These are phyloP conservation scores for Coix lacrymajobi DNA, from an alignment of 176 grass and related monocot genomes.

Conservation along the genomic window DNA sequence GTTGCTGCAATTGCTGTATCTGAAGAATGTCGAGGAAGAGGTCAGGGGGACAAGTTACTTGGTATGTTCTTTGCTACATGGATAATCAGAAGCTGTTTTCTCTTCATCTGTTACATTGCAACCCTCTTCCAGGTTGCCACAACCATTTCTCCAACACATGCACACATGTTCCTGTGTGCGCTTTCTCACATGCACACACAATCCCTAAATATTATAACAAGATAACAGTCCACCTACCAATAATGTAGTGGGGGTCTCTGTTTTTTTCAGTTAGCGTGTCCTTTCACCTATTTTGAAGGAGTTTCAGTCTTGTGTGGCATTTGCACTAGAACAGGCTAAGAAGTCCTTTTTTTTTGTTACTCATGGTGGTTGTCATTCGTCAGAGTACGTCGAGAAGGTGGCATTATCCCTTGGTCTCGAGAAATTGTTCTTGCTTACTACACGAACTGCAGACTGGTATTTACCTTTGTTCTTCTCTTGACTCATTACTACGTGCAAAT, in stretches of 20 bases:
- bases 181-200: background rate
- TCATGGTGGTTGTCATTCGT: conserved; percentile 27
- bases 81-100: background rate
- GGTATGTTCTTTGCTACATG: conserved; percentile 41
- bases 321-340: conserved; percentile 6
- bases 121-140: background rate
- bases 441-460: conserved; percentile 84
- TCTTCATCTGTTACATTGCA: background rate
- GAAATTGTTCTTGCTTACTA: conserved; percentile 92
- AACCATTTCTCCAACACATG: background rate
- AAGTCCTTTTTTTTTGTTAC: background rate
- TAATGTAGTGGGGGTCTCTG: background rate
- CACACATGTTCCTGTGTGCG: background rate
- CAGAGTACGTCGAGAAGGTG: conserved; percentile 88
- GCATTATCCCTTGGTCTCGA: conserved; percentile 62
- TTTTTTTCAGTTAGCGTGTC: background rate
- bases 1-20: conserved; percentile 88
- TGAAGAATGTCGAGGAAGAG: conserved; percentile 83
- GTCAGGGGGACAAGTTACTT: conserved; percentile 88
- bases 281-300: background rate
- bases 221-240: background rate
- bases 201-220: background rate
- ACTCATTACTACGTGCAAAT: background rate
- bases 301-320: background rate
- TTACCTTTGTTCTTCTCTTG: conserved; percentile 18